Percentiles rank a stretch among this genome's conserved stretches.
phyloP scores from a whole-genome alignment of 176 grass and related monocot genomes.

The Calamus simplicifolius region DNA sequence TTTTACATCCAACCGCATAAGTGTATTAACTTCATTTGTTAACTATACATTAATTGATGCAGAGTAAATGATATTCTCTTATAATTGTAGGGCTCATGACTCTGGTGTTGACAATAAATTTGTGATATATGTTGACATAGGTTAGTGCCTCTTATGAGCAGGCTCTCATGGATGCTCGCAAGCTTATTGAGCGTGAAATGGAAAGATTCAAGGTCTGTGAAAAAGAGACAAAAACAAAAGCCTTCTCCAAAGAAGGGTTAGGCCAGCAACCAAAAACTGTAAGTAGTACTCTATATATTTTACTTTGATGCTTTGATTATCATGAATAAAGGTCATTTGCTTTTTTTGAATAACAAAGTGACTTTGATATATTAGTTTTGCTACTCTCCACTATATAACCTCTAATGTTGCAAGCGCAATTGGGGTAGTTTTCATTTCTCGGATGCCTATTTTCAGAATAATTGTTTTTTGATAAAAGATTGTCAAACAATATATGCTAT shows the following conservation, averaged over 20 bases:
- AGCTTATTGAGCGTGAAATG: slow-evolving; percentile 98
- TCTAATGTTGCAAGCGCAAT: too few relatives aligned
- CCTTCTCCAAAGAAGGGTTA: slow-evolving; percentile 98
- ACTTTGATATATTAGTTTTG: too few relatives aligned
- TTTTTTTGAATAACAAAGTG: too few relatives aligned
- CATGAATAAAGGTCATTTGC: too few relatives aligned
- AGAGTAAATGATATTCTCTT: not conserved
- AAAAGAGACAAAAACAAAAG: slow-evolving; percentile 99
- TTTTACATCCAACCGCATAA: too few relatives aligned
- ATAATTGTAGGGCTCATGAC: slow-evolving; percentile 14
- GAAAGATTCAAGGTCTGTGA: slow-evolving; percentile 99
- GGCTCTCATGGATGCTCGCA: slow-evolving; percentile 98
- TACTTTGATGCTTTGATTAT: not conserved
- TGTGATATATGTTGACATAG: slow-evolving; percentile 83
- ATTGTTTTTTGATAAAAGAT: too few relatives aligned
- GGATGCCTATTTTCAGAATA: too few relatives aligned
- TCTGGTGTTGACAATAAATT: slow-evolving; percentile 50
- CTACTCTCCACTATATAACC: too few relatives aligned
- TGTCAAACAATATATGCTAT: too few relatives aligned
- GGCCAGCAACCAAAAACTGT: slow-evolving; percentile 99
- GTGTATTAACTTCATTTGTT: too few relatives aligned
- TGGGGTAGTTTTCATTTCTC: too few relatives aligned
- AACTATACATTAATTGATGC: not conserved
- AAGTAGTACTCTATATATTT: slow-evolving; percentile 30
- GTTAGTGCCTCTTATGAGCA: slow-evolving; percentile 88